These are phyloP conservation scores for Rugosomyces carneus DNA, from an alignment of 1,284 basidiomycete genomes.

Conservation along the genomic window DNA sequence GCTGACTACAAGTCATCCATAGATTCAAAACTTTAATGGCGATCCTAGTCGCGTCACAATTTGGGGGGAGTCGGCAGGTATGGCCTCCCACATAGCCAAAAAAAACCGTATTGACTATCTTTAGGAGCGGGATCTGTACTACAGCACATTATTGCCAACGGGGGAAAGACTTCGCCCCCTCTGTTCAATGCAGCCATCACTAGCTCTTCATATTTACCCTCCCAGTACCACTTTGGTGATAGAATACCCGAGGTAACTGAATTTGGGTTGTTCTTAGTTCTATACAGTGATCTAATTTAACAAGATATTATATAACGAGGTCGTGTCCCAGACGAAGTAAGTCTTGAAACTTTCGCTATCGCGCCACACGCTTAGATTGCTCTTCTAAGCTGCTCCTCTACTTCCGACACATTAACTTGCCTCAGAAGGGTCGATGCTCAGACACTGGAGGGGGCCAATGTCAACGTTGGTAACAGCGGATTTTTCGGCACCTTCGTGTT, in stretches of 20 bases:
- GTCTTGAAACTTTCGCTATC: no score
- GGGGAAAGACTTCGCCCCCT: slow-evolving; percentile 26
- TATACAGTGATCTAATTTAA: no score
- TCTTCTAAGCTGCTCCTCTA: slow-evolving; percentile 11
- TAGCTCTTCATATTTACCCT: slow-evolving; percentile 27
- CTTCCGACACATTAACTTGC: slow-evolving; percentile 16
- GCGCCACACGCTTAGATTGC: neutral
- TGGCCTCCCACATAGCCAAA: no score
- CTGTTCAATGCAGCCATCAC: slow-evolving; percentile 27
- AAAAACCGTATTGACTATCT: no score
- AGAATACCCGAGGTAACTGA: slow-evolving; percentile 21
- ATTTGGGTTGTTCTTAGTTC: neutral
- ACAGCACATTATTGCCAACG: slow-evolving; percentile 32
- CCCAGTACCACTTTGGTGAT: slow-evolving; percentile 28
- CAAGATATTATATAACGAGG: slow-evolving; percentile 15
- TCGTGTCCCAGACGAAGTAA: slow-evolving; percentile 14
- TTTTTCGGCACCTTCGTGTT: slow-evolving; percentile 26
- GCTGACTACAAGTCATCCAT: no score
- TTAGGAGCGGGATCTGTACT: slow-evolving; percentile 33
- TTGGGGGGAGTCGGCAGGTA: slow-evolving; percentile 29
- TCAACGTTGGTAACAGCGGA: slow-evolving; percentile 18
- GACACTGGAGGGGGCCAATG: slow-evolving; percentile 22
- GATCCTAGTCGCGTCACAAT: slow-evolving; percentile 26
- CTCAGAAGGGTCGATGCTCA: slow-evolving; percentile 18
- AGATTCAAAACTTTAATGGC: slow-evolving; percentile 27